phyloP scores from a whole-genome alignment of 202 grass and related monocot species.

The Setaria italica region DNA sequence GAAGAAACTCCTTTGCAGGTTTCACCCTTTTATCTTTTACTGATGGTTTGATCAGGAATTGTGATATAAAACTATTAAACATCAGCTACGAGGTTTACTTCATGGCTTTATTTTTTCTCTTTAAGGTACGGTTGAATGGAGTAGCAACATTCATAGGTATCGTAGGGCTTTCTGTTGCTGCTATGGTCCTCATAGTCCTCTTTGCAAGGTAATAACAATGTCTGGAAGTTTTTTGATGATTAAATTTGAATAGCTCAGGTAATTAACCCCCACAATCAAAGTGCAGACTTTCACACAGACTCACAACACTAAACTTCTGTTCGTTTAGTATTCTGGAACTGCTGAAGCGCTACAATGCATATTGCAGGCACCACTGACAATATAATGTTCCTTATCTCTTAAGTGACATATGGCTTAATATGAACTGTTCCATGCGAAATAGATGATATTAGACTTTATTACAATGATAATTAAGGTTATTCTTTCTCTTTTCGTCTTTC shows the following conservation, averaged over 20 bases:
- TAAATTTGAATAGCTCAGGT: slow-evolving; percentile 18
- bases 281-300: background rate
- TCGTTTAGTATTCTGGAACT: slow-evolving; percentile 28
- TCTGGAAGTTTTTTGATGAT: slow-evolving; percentile 10
- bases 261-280: slow-evolving; percentile 9
- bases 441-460: background rate
- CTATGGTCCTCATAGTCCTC: slow-evolving; percentile 68
- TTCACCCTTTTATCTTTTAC: slow-evolving; percentile 40
- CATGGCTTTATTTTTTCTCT: slow-evolving; percentile 43
- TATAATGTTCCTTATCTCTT: slow-evolving; percentile 4
- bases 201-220: slow-evolving; percentile 54
- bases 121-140: slow-evolving; percentile 87
- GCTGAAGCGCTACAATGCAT: background rate
- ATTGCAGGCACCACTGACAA: background rate
- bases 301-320: background rate
- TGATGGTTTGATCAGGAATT: slow-evolving; percentile 36
- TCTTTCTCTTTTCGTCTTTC: background rate
- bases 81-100: slow-evolving; percentile 29
- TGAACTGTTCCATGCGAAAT: background rate
- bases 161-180: slow-evolving; percentile 76
- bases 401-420: slow-evolving; percentile 4
- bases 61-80: slow-evolving; percentile 11
- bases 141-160: slow-evolving; percentile 89
- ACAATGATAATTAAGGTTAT: background rate
- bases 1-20: slow-evolving; percentile 97